phyloP scores from a whole-genome alignment of 2,329 filamentous ascomycete genomes.

The Xylariaceae sp. region DNA sequence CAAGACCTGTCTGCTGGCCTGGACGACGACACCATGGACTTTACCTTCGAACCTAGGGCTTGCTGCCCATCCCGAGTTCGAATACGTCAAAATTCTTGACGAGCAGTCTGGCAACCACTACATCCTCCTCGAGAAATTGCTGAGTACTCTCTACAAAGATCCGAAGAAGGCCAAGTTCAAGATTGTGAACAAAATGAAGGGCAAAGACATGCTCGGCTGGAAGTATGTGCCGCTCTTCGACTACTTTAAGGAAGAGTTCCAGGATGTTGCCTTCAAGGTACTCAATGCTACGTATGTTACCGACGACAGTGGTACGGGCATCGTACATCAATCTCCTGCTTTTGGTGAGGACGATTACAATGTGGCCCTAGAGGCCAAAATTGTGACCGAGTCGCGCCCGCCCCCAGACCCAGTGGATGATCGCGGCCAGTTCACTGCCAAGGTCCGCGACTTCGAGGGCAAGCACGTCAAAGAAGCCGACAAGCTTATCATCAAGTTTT shows the following conservation, averaged over 20 bases:
- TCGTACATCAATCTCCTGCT: constrained; percentile 88
- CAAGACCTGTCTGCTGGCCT: constrained; percentile 68
- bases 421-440: constrained; percentile 67
- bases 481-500: constrained; percentile 83
- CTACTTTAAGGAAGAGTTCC: constrained; percentile 86
- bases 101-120: constrained; percentile 77
- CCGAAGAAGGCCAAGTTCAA: constrained; percentile 93
- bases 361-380: constrained; percentile 65
- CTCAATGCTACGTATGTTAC: constrained; percentile 82
- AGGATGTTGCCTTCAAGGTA: constrained; percentile 74
- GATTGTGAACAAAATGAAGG: constrained; percentile 70
- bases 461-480: constrained; percentile 89
- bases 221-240: constrained; percentile 83
- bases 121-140: constrained; percentile 72
- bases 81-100: constrained; percentile 82
- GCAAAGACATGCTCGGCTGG: constrained; percentile 80
- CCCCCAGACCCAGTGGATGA: constrained; percentile 93
- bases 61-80: constrained; percentile 72
- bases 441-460: constrained; percentile 74
- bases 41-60: constrained; percentile 74
- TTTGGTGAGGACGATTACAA: constrained; percentile 97
- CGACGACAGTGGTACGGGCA: constrained; percentile 81
- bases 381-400: constrained; percentile 66
- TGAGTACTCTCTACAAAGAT: constrained; percentile 84
- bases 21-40: constrained; percentile 87